Evolutionary conservation across 805 yeast species (phyloP).

Genomic region (Blastobotrys mokoenaii): DNA sequence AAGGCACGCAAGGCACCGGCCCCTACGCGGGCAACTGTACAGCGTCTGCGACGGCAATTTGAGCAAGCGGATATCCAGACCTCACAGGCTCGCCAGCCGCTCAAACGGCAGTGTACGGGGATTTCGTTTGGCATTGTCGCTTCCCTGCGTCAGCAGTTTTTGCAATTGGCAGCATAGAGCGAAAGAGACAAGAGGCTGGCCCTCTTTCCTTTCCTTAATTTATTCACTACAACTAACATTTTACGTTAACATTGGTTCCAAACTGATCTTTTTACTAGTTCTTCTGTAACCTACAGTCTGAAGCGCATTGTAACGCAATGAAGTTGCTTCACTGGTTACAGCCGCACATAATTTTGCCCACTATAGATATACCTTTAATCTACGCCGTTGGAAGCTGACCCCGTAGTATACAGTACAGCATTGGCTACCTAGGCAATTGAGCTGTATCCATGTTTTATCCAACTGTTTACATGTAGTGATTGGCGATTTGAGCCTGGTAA

Average conservation of each 20-base stretch:
- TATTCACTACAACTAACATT: too few species aligned
- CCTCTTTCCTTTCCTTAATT: not conserved
- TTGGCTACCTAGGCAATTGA: not conserved
- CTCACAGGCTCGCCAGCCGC: slow-evolving; percentile 1
- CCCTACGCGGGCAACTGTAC: slow-evolving; percentile 19
- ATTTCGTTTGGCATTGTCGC: slow-evolving; percentile 14
- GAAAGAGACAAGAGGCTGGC: not conserved
- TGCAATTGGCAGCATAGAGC: not conserved
- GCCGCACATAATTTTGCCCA: too few species aligned
- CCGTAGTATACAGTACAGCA: too few species aligned
- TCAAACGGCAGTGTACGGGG: slow-evolving; percentile 12
- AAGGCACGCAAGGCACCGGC: slow-evolving; percentile 6
- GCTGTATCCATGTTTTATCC: not conserved
- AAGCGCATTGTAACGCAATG: too few species aligned
- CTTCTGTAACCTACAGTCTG: too few species aligned
- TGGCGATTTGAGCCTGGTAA: not conserved
- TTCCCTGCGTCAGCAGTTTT: slow-evolving; percentile 13
- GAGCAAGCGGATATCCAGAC: slow-evolving; percentile 8
- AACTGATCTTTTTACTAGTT: too few species aligned
- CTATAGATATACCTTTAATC: too few species aligned
- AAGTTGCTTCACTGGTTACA: too few species aligned
- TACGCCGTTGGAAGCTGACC: too few species aligned
- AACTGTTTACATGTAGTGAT: not conserved
- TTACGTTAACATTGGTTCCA: too few species aligned
- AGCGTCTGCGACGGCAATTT: slow-evolving; percentile 13